phyloP scores from a whole-genome alignment of 768 basidiomycete genomes.

The Trametes meyenii region DNA sequence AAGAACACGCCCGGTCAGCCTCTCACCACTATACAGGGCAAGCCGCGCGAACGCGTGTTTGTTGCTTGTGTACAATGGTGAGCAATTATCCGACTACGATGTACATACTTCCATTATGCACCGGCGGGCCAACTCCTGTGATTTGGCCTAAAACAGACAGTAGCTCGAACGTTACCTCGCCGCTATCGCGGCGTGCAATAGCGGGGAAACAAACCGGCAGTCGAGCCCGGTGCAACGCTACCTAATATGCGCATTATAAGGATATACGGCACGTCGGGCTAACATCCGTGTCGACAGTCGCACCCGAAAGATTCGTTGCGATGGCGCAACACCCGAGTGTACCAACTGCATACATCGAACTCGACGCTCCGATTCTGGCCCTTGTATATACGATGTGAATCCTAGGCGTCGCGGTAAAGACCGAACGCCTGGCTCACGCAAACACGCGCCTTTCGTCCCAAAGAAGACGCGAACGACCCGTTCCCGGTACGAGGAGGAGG shows the following conservation, averaged over 20 bases:
- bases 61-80: constrained; percentile 84
- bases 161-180: neutral
- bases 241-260: too few species aligned
- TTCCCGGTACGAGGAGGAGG: constrained; percentile 16
- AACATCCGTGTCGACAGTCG: constrained; percentile 52
- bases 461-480: constrained; percentile 38
- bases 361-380: constrained; percentile 24
- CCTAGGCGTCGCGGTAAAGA: constrained; percentile 84
- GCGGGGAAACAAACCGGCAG: too few species aligned
- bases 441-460: constrained; percentile 35
- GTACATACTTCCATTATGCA: too few species aligned
- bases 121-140: too few species aligned
- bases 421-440: constrained; percentile 74
- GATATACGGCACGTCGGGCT: neutral
- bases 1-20: constrained; percentile 75
- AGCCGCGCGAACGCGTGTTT: constrained; percentile 72
- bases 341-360: constrained; percentile 65
- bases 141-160: neutral
- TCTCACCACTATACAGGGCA: constrained; percentile 71
- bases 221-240: too few species aligned
- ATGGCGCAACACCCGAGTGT: constrained; percentile 76
- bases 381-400: constrained; percentile 67
- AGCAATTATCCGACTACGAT: constrained; percentile 23
- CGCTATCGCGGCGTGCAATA: too few species aligned
- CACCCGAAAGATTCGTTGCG: constrained; percentile 78